phyloP scores from a whole-genome alignment of 2,329 filamentous ascomycete species.

The Tolypocladium tropicale region DNA sequence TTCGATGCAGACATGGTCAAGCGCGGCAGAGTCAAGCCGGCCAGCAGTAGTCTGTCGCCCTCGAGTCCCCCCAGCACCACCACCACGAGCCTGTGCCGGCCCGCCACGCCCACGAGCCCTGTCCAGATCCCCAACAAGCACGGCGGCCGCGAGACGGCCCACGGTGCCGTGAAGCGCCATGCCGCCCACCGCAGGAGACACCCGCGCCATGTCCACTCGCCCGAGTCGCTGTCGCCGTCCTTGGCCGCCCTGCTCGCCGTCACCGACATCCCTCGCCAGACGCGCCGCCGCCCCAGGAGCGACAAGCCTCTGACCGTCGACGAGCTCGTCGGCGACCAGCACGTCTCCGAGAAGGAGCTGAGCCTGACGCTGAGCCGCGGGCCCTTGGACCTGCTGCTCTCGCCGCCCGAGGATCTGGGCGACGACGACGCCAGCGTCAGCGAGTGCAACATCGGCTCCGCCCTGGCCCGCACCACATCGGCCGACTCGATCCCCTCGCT shows the following conservation, averaged over 20 bases:
- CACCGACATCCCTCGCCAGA: slow-evolving; percentile 46
- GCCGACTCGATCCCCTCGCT: slow-evolving; percentile 53
- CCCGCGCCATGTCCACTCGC: slow-evolving; percentile 34
- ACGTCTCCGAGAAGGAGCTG: slow-evolving; percentile 48
- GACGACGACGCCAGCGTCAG: slow-evolving; percentile 38
- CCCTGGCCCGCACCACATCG: slow-evolving; percentile 43
- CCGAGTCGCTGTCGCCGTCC: slow-evolving; percentile 46
- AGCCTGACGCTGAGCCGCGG: slow-evolving; percentile 42
- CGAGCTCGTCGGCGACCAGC: slow-evolving; percentile 42
- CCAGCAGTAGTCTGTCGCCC: slow-evolving; percentile 11
- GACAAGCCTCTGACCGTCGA: slow-evolving; percentile 38
- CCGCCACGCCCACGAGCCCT: slow-evolving; percentile 33
- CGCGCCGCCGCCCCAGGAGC: slow-evolving; percentile 14
- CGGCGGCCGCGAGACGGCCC: slow-evolving; percentile 24
- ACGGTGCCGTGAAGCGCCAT: slow-evolving; percentile 24
- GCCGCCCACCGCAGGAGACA: slow-evolving; percentile 24
- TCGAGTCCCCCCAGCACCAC: slow-evolving; percentile 16
- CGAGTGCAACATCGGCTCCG: slow-evolving; percentile 42
- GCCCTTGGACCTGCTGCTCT: slow-evolving; percentile 49
- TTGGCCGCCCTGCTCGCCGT: slow-evolving; percentile 51
- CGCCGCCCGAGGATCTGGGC: slow-evolving; percentile 46
- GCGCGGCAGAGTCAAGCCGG: slow-evolving; percentile 19
- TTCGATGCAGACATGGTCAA: slow-evolving; percentile 23
- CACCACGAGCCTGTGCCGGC: slow-evolving; percentile 14
- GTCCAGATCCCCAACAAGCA: slow-evolving; percentile 41